Base-by-base conservation (phyloP, 2,329 filamentous ascomycete genomes). In the Fusarium phyllophilum region DNA sequence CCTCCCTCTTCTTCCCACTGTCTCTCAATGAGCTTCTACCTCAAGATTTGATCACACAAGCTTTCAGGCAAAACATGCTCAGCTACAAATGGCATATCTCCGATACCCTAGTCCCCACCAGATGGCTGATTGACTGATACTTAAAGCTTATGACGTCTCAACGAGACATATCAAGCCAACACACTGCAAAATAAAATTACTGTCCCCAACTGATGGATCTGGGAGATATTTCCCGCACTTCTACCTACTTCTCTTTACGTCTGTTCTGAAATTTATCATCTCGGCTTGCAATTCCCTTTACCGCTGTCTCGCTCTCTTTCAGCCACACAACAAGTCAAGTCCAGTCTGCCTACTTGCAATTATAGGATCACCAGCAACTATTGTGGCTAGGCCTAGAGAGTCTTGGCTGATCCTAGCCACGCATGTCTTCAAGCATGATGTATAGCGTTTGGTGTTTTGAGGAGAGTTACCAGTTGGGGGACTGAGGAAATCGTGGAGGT, bases 161-260 rank as follows among this genome's bases (percentile, higher is more conserved):
- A 39, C 38, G 38, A 39, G 38, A 39, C 20, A 39, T 39, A 39
- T 39, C 38, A 39, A 13, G 38, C 20, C 38, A 39, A 39, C 38
- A 39, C 11, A 39, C 38, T 39, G 38, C 13, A 39, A 22, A 38
- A 13, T 22, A 11, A 20, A 22, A 22, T 22, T 13, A 39, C 22
- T 11, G 8, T 54, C 20, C 24, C 20, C 7, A 13, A 39, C 7
- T n/a, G 20, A 29, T 29, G 15, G 34, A 39, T 11, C 20, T 11
- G 9, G n/a, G 12, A 11, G 17, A 26, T 8, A 6, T 7, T 1
- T 26, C n/a, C 8, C 8, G 6, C 9, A 20, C 13, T 14, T 24
- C 31, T 20, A 20, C 17, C 9, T 52, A 8, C n/a, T 24, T 34
- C 6, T 8, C n/a, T 20, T 34, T 24, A 2, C 9, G 4, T 24